A percentile compares a stretch with the other conserved stretches of the same genome.
Evolutionary conservation across 345 rosid species (phyloP).

Genomic region (Diplotaxis tenuifolia): DNA sequence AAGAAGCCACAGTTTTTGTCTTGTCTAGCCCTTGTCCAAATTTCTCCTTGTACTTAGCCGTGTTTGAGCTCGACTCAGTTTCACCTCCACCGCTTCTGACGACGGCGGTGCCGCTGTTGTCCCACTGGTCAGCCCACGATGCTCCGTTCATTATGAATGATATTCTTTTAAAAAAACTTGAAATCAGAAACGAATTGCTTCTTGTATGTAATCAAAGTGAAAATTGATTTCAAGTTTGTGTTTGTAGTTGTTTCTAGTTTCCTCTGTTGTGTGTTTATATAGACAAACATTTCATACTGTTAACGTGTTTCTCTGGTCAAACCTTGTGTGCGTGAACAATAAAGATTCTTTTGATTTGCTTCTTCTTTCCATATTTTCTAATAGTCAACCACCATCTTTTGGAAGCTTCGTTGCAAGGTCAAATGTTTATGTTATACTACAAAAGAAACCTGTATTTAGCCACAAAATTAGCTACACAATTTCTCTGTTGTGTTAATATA

Average conservation of each 20-base stretch:
- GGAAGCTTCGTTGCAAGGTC: not conserved
- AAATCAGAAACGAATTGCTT: not conserved
- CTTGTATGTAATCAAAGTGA: not conserved
- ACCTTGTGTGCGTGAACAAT: constrained; percentile 19
- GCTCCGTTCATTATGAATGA: constrained; percentile 35
- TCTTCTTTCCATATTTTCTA: not conserved
- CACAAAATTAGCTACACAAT: not conserved
- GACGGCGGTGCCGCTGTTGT: constrained; percentile 37
- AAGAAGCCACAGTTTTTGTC: constrained; percentile 58
- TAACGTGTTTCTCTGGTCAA: constrained; percentile 33
- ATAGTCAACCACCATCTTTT: constrained; percentile 8
- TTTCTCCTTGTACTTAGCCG: constrained; percentile 74
- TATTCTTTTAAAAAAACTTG: not conserved
- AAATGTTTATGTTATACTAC: not conserved
- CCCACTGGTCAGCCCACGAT: constrained; percentile 96
- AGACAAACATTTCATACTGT: not conserved
- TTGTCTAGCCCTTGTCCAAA: constrained; percentile 57
- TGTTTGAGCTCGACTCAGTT: constrained; percentile 23
- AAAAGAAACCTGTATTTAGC: not conserved
- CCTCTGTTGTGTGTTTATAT: constrained; percentile 16
- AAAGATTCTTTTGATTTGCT: constrained; percentile 18
- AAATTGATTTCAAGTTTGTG: not conserved
- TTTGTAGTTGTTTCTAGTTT: constrained; percentile 13
- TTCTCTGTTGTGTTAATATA: constrained; percentile 12
- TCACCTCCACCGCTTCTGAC: constrained; percentile 25